phyloP scores from a whole-genome alignment of 345 rosid genomes.

The Microthlaspi erraticum region DNA sequence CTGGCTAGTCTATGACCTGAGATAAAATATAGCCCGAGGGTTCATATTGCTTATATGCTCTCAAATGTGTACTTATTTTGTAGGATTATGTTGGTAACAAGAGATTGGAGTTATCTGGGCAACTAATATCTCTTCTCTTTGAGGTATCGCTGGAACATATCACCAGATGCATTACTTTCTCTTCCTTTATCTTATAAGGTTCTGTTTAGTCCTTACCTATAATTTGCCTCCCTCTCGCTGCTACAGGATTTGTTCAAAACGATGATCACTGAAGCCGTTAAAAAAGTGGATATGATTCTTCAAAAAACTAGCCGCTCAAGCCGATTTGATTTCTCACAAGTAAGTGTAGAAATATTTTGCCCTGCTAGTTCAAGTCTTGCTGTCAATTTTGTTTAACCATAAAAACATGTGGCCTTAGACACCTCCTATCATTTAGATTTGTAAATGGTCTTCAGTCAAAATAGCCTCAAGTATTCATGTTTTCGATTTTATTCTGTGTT shows the following conservation, averaged over 20 bases:
- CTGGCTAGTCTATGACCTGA: constrained; percentile 21
- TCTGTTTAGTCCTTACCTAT: constrained; percentile 5
- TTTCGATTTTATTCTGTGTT: constrained; percentile 16
- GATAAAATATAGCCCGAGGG: constrained; percentile 3
- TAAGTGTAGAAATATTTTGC: constrained; percentile 45
- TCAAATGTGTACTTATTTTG: constrained; percentile 30
- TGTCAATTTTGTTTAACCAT: constrained; percentile 4
- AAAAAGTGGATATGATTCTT: constrained; percentile 50
- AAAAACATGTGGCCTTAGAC: constrained; percentile 9
- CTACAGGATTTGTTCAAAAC: constrained; percentile 90
- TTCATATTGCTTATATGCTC: constrained; percentile 12
- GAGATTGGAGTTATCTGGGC: constrained; percentile 93
- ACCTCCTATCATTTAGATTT: constrained; percentile 15
- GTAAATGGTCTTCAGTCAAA: constrained; percentile 3
- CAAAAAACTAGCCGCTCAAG: constrained; percentile 59
- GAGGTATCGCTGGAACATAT: constrained; percentile 60
- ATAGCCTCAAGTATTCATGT: constrained; percentile 1
- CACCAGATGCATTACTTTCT: constrained; percentile 10
- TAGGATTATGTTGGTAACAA: constrained; percentile 99
- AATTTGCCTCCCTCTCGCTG: constrained; percentile 14
- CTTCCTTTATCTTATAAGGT: constrained; percentile 18
- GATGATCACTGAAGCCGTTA: constrained; percentile 63
- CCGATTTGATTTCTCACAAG: constrained; percentile 64
- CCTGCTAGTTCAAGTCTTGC: constrained; percentile 24
- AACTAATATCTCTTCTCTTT: constrained; percentile 84